Conservation (phyloP, 495 filamentous ascomycete genomes). For the Apodospora peruviana region DNA sequence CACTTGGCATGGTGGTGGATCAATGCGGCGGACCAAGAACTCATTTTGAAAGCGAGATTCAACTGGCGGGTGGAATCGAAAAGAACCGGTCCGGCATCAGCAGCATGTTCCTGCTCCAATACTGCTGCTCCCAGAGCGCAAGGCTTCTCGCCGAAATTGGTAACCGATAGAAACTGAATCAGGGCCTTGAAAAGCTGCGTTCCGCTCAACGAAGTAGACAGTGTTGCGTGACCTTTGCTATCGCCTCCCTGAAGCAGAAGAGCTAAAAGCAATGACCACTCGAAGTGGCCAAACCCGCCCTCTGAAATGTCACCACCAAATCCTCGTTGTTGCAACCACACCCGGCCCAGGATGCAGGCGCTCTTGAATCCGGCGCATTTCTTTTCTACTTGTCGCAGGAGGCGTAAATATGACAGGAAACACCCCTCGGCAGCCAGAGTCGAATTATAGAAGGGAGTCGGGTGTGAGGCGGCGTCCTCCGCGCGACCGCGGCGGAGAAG, state of each 20-base stretch:
- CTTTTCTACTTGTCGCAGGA: conserved; percentile 58
- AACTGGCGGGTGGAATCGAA: conserved; percentile 66
- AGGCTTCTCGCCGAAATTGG: conserved; percentile 60
- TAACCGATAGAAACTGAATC: conserved; percentile 72
- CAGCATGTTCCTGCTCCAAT: conserved; percentile 24
- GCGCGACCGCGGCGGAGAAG: conserved; percentile 53
- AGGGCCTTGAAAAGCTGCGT: conserved; percentile 93
- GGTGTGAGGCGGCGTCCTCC: conserved; percentile 28
- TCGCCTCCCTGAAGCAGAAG: conserved; percentile 73
- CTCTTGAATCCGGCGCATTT: conserved; percentile 69
- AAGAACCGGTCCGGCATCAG: conserved; percentile 39
- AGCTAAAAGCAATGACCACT: conserved; percentile 77
- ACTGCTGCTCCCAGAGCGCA: conserved; percentile 43
- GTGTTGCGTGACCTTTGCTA: conserved; percentile 58
- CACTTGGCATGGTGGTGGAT: conserved; percentile 64
- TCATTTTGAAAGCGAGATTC: conserved; percentile 92
- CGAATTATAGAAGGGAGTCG: conserved; percentile 75
- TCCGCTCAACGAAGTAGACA: conserved; percentile 76
- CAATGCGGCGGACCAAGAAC: conserved; percentile 69
- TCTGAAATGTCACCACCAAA: conserved; percentile 57
- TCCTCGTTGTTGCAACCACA: conserved; percentile 87
- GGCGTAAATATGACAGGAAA: conserved; percentile 65
- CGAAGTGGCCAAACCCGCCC: conserved; percentile 93
- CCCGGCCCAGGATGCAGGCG: conserved; percentile 75
- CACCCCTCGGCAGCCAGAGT: conserved; percentile 73